Conservation (phyloP, 345 rosid species). For the Geranium brycei region DNA sequence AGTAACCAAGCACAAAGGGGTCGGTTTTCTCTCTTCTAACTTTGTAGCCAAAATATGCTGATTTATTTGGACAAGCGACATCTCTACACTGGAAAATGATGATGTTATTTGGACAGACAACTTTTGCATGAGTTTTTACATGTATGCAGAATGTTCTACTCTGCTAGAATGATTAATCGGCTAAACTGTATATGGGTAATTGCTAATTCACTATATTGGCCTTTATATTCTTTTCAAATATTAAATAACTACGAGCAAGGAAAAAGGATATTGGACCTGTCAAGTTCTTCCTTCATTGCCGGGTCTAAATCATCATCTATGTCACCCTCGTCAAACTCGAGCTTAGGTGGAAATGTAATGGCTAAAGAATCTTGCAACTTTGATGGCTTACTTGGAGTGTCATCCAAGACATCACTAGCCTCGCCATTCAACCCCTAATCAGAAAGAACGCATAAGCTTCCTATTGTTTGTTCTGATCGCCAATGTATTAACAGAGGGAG, state of each 20-base stretch:
- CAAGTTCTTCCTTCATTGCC: conserved; percentile 63
- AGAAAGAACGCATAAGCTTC: background rate
- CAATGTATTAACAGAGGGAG: background rate
- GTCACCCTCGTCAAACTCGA: conserved; percentile 48
- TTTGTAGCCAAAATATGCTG: no score
- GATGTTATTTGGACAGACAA: no score
- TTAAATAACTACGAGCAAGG: background rate
- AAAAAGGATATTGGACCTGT: conserved; percentile 31
- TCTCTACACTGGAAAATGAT: no score
- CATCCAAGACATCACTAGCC: conserved; percentile 20
- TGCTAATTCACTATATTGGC: no score
- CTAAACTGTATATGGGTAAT: no score
- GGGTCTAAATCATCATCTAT: conserved; percentile 80
- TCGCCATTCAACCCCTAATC: conserved; percentile 11
- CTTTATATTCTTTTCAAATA: background rate
- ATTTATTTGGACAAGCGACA: no score
- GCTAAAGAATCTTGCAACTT: conserved; percentile 25
- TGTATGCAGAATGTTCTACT: no score
- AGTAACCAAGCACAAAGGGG: no score
- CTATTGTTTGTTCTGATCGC: background rate
- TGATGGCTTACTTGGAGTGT: conserved; percentile 28
- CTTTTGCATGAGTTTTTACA: no score
- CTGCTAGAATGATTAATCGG: no score
- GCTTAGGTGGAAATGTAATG: conserved; percentile 28
- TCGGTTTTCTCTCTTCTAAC: no score